Evolutionary conservation across 768 basidiomycete species (phyloP), one percentile per base, ranked within the genome.

Genomic region (Boletus sp.): DNA sequence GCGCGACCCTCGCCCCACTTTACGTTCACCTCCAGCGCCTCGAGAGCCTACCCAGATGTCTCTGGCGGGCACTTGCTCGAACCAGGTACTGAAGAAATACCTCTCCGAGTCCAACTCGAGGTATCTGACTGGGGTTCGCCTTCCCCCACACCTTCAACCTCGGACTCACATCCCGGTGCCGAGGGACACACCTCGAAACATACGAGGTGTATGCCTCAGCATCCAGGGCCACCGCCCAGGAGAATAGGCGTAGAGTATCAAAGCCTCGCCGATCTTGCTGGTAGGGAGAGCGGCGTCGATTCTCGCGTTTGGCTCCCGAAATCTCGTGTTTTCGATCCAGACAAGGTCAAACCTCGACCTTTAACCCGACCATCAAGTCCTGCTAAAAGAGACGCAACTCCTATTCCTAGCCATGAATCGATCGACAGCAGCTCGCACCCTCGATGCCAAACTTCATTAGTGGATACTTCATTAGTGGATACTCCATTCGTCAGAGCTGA

Each of bases 291-390:
- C 4, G 48, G 44, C 4, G 48, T 60, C 37, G 71, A 71, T 50
- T 37, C 71, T 47, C 70, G 70, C 9, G 14, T 71, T 17, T 73
- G 71, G 70, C 51, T 59, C 40, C 70, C 71, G 7, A 51, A 52
- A 45, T 32, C 61, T 20, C 71, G 62, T 9, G 14, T 52, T 32
- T 73, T 69, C 42, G 58, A 73, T 50, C 65, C 69, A 14, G 59
- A 55, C 55, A 69, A 64, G 46, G 51, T 73, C 44, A 71, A 71
- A 47, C 42, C 55, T 40, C 48, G 60, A 50, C 61, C 67, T 40
- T 32, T 36, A 48, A 65, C 65, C 30, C 62, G 67, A 37, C 54
- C 69, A 12, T 48, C 69, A n/a, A 69, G 67, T 44, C 67, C 67
- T 17, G 39, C 12, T 4, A 71, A 69, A 45, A 30, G 11, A 12